Evolutionary conservation across 495 filamentous ascomycete species (phyloP).

Genomic region (Penicillium waksmanii): DNA sequence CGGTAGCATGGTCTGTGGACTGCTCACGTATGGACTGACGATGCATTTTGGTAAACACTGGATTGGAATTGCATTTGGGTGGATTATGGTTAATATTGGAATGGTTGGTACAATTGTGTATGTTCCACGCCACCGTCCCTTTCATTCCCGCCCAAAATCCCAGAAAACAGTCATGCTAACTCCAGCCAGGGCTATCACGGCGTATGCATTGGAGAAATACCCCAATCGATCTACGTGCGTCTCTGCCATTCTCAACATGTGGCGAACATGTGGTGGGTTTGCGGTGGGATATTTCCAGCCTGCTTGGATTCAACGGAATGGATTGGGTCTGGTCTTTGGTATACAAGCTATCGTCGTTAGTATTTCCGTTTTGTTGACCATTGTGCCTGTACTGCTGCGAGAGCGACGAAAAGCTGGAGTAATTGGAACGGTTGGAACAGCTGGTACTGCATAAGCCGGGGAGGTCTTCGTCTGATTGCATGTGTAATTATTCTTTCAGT

Average conservation of each 20-base stretch:
- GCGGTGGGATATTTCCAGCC: constrained; percentile 52
- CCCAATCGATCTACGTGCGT: constrained; percentile 45
- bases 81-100: constrained; percentile 45
- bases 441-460: not conserved
- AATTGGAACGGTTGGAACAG: not conserved
- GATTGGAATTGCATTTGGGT: constrained; percentile 45
- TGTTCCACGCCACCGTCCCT: constrained; percentile 6
- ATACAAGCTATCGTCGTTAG: constrained; percentile 47
- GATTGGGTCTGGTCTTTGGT: constrained; percentile 48
- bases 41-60: constrained; percentile 41
- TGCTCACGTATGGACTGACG: constrained; percentile 41
- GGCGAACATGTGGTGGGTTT: constrained; percentile 51
- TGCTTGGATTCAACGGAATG: constrained; percentile 44
- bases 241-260: constrained; percentile 47
- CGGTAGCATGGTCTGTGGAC: constrained; percentile 33
- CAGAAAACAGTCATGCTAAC: not conserved
- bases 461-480: too few relatives aligned
- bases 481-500: too few relatives aligned
- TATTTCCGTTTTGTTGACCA: constrained; percentile 31
- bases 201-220: constrained; percentile 48
- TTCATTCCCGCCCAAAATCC: not conserved
- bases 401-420: constrained; percentile 9
- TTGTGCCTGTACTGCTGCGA: constrained; percentile 34
- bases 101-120: constrained; percentile 44
- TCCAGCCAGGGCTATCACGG: constrained; percentile 36